Evolutionary conservation across 371 early-diverging fungal genomes (phyloP), one percentile per base, ranked within the genome.

Genomic region (Thermomucor indicae-seudaticae): DNA sequence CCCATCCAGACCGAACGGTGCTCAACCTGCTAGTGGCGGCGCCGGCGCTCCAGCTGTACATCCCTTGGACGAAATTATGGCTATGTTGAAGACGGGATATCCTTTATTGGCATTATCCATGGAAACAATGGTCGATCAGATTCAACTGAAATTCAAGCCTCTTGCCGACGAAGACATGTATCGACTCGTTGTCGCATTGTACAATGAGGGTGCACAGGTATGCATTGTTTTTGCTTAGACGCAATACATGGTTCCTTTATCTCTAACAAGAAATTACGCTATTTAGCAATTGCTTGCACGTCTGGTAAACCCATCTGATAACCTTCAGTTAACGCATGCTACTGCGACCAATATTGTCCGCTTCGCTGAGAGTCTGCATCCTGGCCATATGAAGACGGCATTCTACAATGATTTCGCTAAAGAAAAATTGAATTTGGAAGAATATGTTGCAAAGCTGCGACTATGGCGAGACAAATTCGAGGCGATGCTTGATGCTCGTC

Each of bases 51-150:
- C 51, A 1, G 28, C 51, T 23, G 23, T 22, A 16, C 75, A 74
- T 59, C 78, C 92, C 6, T 90, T 95, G n/a, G 96, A 97, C 39
- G 97, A 97, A 55, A 84, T 98, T 14, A 94, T 94, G 90, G 86
- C 90, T n/a, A 87, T 90, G 65, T 78, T 98, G 14, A 98, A 98
- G 65, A 96, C 97, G 0, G 91, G 94, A 0, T 93, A 89, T 65
- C 97, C 98, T 17, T 80, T 97, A 41, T 67, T 97, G 25, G 91
- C 95, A 1, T 67, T 98, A 27, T 89, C 97, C 2, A 92, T 98
- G 90, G 97, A 98, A 69, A 93, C 92, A 1, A 95, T 97, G 94
- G 89, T 94, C 10, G 97, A 98, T 60, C 96, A 96, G 65, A 92
- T 97, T 17, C 83, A 91, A 43, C 83, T 85, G 50, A 84, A 93